Percentiles rank a stretch among this genome's conserved stretches.
Evolutionary conservation across 768 basidiomycete species (phyloP).

Genomic region (Lyophyllum shimeji): DNA sequence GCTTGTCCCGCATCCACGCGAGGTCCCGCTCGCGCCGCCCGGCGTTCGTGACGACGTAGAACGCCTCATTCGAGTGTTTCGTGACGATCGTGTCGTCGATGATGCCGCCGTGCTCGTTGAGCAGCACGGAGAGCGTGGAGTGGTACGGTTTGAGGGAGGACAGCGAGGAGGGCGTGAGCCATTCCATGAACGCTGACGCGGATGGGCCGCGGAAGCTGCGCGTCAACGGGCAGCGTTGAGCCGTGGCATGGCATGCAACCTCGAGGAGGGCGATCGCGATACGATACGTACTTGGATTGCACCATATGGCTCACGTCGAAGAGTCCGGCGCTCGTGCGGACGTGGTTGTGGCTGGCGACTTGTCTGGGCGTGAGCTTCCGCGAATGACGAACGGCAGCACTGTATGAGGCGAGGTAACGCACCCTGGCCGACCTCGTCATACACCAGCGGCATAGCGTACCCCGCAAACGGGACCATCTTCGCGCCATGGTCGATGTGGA

Average conservation of each 20-base stretch:
- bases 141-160: slow-evolving; percentile 63
- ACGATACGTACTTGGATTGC: slow-evolving; percentile 67
- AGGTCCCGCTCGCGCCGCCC: slow-evolving; percentile 82
- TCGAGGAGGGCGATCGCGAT: too few relatives aligned
- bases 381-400: background rate
- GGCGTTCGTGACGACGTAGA: slow-evolving; percentile 97
- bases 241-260: too few relatives aligned
- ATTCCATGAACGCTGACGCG: slow-evolving; percentile 80
- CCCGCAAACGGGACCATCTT: slow-evolving; percentile 98
- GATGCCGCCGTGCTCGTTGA: slow-evolving; percentile 90
- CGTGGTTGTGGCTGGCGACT: slow-evolving; percentile 92
- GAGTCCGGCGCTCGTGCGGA: slow-evolving; percentile 77
- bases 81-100: slow-evolving; percentile 95
- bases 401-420: slow-evolving; percentile 18
- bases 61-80: slow-evolving; percentile 75
- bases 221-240: too few relatives aligned
- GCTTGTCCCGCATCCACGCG: slow-evolving; percentile 66
- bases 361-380: background rate
- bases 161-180: slow-evolving; percentile 86
- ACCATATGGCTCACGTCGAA: slow-evolving; percentile 99
- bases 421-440: slow-evolving; percentile 83
- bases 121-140: slow-evolving; percentile 84
- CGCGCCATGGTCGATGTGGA: slow-evolving; percentile 78
- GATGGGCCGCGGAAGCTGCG: slow-evolving; percentile 83
- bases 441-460: slow-evolving; percentile 90